Evolutionary conservation across 805 yeast genomes (phyloP), one percentile per base, ranked within the genome.

Genomic region (Yamadazyma endophytica): DNA sequence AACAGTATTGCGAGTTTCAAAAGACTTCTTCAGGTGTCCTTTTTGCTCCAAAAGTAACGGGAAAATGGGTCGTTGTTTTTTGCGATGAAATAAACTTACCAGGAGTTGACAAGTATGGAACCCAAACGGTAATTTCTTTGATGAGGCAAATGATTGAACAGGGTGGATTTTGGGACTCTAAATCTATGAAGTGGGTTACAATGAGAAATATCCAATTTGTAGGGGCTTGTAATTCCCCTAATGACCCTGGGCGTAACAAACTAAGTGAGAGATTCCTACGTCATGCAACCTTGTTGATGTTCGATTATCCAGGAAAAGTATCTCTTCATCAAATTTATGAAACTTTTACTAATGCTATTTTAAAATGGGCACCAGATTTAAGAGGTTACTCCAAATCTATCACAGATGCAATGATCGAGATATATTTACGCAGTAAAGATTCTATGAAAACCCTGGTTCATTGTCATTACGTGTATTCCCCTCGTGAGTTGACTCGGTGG

Each of bases 211-310:
- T 90, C 17, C 94, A 83, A 47, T 69, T 90, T 58, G 92, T 88
- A n/a, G 97, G 94, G 6, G 97, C 97, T 0, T 90, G 97, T 53
- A 90, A 90, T 48, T 92, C 96, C 1, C 80, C 96, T 0, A 68
- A 79, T 1, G 94, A 84, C 54, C 74, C 77, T 3, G 96, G 96
- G 0, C 68, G 97, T 38, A 61, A 70, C 8, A 51, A 50, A 3
- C 49, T 90, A 14, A 61, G 77, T 1, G 48, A 61, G 7, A 58
- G 96, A 25, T 80, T 89, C 43, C 54, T 83, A 27, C 65, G 94
- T 5, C 89, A 80, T 45, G 64, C 75, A 3, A 57, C 81, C 1
- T 62, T 86, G 5, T 42, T 90, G 0, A 73, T 77, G 73, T 82
- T 89, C 4, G 95, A 81, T 40, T 82, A 89, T 47, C 97, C 97